phyloP scores from a whole-genome alignment of 2,329 filamentous ascomycete species.

The Hypoxylon sp. region DNA sequence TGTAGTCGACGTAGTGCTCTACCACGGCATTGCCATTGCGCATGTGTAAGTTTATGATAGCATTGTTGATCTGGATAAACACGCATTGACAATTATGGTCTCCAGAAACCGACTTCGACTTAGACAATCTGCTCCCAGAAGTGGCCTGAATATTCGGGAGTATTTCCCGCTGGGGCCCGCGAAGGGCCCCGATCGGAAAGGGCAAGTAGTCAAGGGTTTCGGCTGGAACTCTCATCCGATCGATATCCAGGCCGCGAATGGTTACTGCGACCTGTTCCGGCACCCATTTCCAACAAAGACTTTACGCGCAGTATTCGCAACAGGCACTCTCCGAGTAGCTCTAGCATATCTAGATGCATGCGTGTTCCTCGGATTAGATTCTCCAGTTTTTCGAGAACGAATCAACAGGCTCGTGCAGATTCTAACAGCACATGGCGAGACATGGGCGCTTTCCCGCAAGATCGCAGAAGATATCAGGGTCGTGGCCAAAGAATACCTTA shows the following conservation, averaged over 20 bases:
- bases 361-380: slow-evolving; percentile 54
- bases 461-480: slow-evolving; percentile 55
- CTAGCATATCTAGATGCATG: slow-evolving; percentile 55
- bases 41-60: slow-evolving; percentile 54
- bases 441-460: slow-evolving; percentile 55
- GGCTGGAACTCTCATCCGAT: slow-evolving; percentile 52
- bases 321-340: slow-evolving; percentile 48
- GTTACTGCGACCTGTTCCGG: slow-evolving; percentile 53
- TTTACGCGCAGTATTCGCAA: slow-evolving; percentile 49
- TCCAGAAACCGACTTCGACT: slow-evolving; percentile 51
- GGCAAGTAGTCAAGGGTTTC: slow-evolving; percentile 50
- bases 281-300: slow-evolving; percentile 51
- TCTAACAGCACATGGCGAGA: slow-evolving; percentile 54
- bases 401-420: slow-evolving; percentile 53
- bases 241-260: slow-evolving; percentile 54
- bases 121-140: slow-evolving; percentile 48
- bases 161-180: slow-evolving; percentile 52
- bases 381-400: slow-evolving; percentile 53
- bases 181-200: slow-evolving; percentile 49
- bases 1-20: slow-evolving; percentile 57
- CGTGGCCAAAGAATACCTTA: slow-evolving; percentile 51
- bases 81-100: slow-evolving; percentile 19
- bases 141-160: slow-evolving; percentile 51
- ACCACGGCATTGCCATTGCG: slow-evolving; percentile 55
- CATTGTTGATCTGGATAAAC: background rate